Base-by-base conservation (phyloP, 2,329 filamentous ascomycete genomes). In the Aspergillus alliaceus region DNA sequence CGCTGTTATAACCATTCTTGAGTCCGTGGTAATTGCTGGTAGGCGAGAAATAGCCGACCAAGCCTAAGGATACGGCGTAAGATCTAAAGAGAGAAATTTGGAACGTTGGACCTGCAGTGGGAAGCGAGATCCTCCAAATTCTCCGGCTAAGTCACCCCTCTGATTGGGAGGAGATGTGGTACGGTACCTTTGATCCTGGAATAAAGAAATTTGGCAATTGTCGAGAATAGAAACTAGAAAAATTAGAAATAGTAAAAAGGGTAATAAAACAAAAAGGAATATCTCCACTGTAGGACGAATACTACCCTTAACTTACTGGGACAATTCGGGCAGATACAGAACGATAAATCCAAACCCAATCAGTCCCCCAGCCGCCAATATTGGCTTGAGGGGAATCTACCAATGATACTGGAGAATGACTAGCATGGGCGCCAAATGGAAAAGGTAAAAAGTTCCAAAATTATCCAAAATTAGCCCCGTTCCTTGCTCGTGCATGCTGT, bases 401-500 rank as follows among this genome's bases (percentile, higher is more conserved):
- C 62, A 65, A 65, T 65, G 54, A 59, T n/a, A 44, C 24, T n/a
- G 12, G 14, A 44, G 15, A 27, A 47, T 20, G 15, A 24, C 52
- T 32, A 59, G 58, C 61, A 64, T 64, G 59, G 55, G 61, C 61
- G 61, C 61, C 57, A 58, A 60, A 27, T 51, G 35, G 24, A 35
- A n/a, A 56, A 49, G 48, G 40, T 32, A 48, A 40, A 12, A 48
- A 32, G 22, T 46, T 24, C 51, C 53, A 61, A 58, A 64, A 65
- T 58, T 50, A 56, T 64, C 63, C 63, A 65, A 64, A 65, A 65
- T 65, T 65, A 64, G 62, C 59, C 56, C 20, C 29, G 60, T 61
- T 61, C 58, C 62, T 54, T 53, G 50, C 50, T 56, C 49, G 55
- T 58, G 59, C 62, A 58, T 52, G 60, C 27, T 22, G 18, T 14